phyloP scores from a whole-genome alignment of 495 filamentous ascomycete species.

The Copromyces sp. region DNA sequence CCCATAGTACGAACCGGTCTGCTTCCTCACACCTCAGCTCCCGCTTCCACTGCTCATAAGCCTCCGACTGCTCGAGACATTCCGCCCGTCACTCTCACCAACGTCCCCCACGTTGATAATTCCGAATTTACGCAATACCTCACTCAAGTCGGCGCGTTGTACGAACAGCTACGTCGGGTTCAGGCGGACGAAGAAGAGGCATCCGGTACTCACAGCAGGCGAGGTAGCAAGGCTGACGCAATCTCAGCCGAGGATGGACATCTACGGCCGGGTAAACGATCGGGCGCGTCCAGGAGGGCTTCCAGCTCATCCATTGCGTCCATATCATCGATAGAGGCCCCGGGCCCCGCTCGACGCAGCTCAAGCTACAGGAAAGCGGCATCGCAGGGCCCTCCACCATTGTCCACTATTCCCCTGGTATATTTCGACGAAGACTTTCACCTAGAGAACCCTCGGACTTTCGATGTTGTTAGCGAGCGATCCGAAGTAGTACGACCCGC shows the following conservation, averaged over 20 bases:
- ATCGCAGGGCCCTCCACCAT: conserved; percentile 60
- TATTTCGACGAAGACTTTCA: conserved; percentile 96
- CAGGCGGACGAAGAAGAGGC: conserved; percentile 57
- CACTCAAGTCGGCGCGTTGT: conserved; percentile 66
- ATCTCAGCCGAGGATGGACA: conserved; percentile 38
- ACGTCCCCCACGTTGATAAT: conserved; percentile 72
- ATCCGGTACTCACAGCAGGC: conserved; percentile 30
- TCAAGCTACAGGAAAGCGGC: conserved; percentile 40
- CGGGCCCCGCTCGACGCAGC: conserved; percentile 38
- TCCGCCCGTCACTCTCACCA: conserved; percentile 84
- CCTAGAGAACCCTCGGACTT: conserved; percentile 90
- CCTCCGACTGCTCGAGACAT: conserved; percentile 89
- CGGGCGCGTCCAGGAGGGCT: conserved; percentile 30
- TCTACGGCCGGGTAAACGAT: conserved; percentile 30
- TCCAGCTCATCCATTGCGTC: conserved; percentile 39
- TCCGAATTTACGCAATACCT: conserved; percentile 78
- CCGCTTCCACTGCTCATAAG: conserved; percentile 58
- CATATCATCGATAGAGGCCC: conserved; percentile 42
- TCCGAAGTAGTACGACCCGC: conserved; percentile 77
- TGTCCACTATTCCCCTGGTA: conserved; percentile 84
- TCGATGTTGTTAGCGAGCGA: conserved; percentile 92
- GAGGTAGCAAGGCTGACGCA: conserved; percentile 38
- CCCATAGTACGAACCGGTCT: conserved; percentile 85
- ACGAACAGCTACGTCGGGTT: conserved; percentile 71
- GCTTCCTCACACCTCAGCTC: conserved; percentile 57